These are phyloP conservation scores for Acanthochlamys bracteata DNA, from an alignment of 106 monocot genomes.

Conservation along the genomic window DNA sequence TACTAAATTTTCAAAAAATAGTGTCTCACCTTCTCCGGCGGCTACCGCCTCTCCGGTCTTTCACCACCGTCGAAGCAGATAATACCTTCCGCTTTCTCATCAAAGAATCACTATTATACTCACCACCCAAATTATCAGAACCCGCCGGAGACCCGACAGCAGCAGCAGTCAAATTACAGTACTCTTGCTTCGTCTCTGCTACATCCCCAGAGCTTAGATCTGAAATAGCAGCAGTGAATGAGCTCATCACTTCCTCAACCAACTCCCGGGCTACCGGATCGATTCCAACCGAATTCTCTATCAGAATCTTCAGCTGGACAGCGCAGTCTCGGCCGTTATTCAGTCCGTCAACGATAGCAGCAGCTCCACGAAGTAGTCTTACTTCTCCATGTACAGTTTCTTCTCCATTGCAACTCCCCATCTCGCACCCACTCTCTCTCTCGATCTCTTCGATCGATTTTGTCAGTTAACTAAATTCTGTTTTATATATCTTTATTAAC, in stretches of 20 bases:
- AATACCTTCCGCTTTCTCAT: background rate
- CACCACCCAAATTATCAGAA: background rate
- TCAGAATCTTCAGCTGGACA: background rate
- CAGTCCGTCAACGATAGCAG: background rate
- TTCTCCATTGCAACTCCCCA: background rate
- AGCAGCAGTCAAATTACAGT: background rate
- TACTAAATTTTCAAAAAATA: background rate
- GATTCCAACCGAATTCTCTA: background rate
- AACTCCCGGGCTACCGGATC: background rate
- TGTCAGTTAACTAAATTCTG: too few relatives aligned
- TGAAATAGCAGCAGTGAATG: background rate
- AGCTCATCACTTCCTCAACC: background rate
- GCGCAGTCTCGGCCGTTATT: background rate
- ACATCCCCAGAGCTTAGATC: background rate
- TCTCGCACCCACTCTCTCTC: background rate
- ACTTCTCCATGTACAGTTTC: background rate
- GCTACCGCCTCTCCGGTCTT: background rate
- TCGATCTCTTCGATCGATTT: background rate
- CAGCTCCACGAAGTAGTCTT: too few relatives aligned
- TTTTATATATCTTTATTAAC: too few relatives aligned
- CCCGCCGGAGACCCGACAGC: background rate
- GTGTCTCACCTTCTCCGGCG: conserved; percentile 5
- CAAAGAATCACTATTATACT: background rate
- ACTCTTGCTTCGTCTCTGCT: background rate
- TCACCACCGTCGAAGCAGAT: background rate